Base-by-base conservation (phyloP, 2,329 filamentous ascomycete species). In the Phoma sp. region DNA sequence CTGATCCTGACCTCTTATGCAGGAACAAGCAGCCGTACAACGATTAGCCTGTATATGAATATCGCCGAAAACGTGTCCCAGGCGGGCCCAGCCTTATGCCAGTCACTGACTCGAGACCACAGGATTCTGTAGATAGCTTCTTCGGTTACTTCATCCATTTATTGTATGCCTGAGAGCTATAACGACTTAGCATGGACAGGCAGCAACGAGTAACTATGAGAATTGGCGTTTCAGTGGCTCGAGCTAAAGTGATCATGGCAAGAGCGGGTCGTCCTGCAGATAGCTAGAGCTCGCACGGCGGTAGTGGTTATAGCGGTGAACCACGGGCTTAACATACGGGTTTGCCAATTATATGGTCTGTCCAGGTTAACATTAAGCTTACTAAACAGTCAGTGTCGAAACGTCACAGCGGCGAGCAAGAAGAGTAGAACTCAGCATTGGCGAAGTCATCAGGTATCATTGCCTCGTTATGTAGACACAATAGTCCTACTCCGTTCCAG, bases 381-480 rank as follows among this genome's bases (percentile, higher is more conserved):
- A 13, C 17, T 9, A 38, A 38, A 22, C 36, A 15, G 36, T 22
- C 9, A 38, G 17, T 38, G 21, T 38, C 21, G 21, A 13, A 31
- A 35, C 29, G 29, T 24, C 27, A 35, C 41, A 25, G 19, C 13
- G 15, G 31, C n/a, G 38, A 47, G 19, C 17, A 50, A 10, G 22
- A 38, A 24, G 7, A 8, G 29, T 3, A 15, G n/a, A 41, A 31
- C 17, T 2, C 10, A 9, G 7, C 12, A 5, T 41, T 55, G 52
- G 52, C 52, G 43, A 51, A 55, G 21, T 55, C 52, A 55, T 55
- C 46, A 51, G 19, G 19, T 55, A 52, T 55, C 52, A 55, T 55
- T 55, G 52, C 50, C 52, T 55, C 46, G 37, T 55, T 55, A 55
- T 32, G 36, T 55, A 55, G 52, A 51, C 46, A 55, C 46, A 55